These are phyloP conservation scores for Priceomyces fermenticarens DNA, from an alignment of 805 yeast genomes.

Conservation along the genomic window DNA sequence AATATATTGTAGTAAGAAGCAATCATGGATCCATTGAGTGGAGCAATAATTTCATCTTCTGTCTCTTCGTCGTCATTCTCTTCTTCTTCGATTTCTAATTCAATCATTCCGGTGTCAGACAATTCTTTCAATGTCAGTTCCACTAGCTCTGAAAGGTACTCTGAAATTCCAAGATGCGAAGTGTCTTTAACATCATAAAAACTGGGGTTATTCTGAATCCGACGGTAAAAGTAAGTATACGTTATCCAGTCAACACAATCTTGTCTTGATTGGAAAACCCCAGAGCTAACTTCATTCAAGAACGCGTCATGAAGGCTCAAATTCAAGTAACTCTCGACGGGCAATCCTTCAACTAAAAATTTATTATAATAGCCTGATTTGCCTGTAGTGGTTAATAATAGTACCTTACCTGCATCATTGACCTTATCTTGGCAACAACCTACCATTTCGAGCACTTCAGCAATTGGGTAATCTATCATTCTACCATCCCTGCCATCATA, in stretches of 20 bases:
- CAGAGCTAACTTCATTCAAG: slow-evolving; percentile 68
- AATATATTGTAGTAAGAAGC: slow-evolving; percentile 71
- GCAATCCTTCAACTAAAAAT: slow-evolving; percentile 71
- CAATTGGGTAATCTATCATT: slow-evolving; percentile 63
- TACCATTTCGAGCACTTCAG: slow-evolving; percentile 64
- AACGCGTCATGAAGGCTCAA: slow-evolving; percentile 62
- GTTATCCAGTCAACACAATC: slow-evolving; percentile 92
- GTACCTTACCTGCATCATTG: slow-evolving; percentile 30
- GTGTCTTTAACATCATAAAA: slow-evolving; percentile 76
- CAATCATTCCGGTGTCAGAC: slow-evolving; percentile 57
- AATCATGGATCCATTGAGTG: slow-evolving; percentile 71
- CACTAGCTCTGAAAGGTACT: slow-evolving; percentile 77
- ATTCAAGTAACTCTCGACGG: slow-evolving; percentile 76
- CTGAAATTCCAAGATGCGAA: slow-evolving; percentile 69
- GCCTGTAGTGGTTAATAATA: slow-evolving; percentile 54
- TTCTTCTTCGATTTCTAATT: slow-evolving; percentile 44
- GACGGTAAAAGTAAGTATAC: slow-evolving; percentile 74
- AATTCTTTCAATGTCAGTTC: slow-evolving; percentile 70
- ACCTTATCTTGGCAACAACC: slow-evolving; percentile 39
- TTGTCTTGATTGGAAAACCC: slow-evolving; percentile 64
- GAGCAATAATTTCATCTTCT: slow-evolving; percentile 42
- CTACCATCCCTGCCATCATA: slow-evolving; percentile 75
- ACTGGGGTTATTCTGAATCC: slow-evolving; percentile 80
- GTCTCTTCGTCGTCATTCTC: slow-evolving; percentile 36
- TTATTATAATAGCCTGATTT: slow-evolving; percentile 64